These are phyloP conservation scores for Fusarium sp. DNA, from an alignment of 2,329 filamentous ascomycete genomes.

Conservation along the genomic window DNA sequence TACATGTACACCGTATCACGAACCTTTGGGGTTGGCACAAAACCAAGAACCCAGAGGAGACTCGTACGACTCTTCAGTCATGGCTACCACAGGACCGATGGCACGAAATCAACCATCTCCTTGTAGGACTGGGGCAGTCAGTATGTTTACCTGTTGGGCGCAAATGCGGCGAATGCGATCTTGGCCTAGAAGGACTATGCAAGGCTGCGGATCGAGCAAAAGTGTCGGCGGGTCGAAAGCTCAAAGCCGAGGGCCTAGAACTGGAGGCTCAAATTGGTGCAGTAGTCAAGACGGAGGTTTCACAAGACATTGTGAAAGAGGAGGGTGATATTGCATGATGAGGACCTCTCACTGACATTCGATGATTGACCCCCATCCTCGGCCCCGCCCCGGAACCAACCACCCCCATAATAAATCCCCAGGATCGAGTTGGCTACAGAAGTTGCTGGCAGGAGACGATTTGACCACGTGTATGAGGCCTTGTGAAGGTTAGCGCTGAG, in stretches of 20 bases:
- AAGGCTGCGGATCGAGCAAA: conserved; percentile 75
- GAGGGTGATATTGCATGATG: conserved; percentile 44
- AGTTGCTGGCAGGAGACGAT: conserved; percentile 31
- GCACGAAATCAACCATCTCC: conserved; percentile 91
- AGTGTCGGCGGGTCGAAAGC: conserved; percentile 67
- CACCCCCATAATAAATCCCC: conserved; percentile 40
- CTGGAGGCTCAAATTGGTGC: conserved; percentile 42
- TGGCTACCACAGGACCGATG: conserved; percentile 89
- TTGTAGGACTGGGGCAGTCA: conserved; percentile 90
- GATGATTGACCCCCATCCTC: conserved; percentile 21
- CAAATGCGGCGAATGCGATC: conserved; percentile 86
- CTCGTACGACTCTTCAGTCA: conserved; percentile 76
- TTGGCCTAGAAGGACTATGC: conserved; percentile 82
- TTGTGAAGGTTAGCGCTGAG: conserved; percentile 12
- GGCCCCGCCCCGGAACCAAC: conserved; percentile 41
- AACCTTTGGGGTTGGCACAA: conserved; percentile 94
- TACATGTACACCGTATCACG: conserved; percentile 94
- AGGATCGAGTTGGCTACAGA: conserved; percentile 15
- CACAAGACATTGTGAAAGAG: conserved; percentile 44
- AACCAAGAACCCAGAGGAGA: conserved; percentile 85
- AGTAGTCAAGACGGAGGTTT: conserved; percentile 43
- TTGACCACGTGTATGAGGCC: conserved; percentile 39
- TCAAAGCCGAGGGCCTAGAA: conserved; percentile 48
- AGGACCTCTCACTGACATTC: conserved; percentile 13
- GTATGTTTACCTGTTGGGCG: conserved; percentile 84